A percentile compares a stretch with the other conserved stretches of the same genome.
phyloP scores from a whole-genome alignment of 2,329 filamentous ascomycete genomes.

The Chrysoporthe austroafricana region DNA sequence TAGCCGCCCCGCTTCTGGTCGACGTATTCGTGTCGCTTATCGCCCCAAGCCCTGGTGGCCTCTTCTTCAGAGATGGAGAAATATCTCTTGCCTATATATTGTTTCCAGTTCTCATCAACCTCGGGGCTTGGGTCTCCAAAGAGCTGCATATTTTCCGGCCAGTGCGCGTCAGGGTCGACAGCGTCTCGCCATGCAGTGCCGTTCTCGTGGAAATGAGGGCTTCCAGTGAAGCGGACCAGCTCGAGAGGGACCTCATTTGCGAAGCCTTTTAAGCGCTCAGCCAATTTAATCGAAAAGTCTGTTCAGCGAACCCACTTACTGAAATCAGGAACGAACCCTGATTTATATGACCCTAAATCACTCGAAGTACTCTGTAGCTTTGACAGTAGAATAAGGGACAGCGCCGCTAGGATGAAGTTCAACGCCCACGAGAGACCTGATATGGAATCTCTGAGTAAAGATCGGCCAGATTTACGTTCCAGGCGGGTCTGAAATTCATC shows the following conservation, averaged over 20 bases:
- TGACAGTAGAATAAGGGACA: conserved; percentile 5
- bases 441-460: neutral
- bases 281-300: neutral
- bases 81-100: conserved; percentile 19
- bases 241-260: neutral
- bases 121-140: conserved; percentile 13
- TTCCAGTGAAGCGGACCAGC: conserved; percentile 14
- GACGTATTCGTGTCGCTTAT: conserved; percentile 18
- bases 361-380: neutral
- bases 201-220: conserved; percentile 17
- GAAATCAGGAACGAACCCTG: conserved; percentile 8
- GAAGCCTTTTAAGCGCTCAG: neutral
- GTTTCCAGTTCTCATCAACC: conserved; percentile 15
- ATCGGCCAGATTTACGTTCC: neutral
- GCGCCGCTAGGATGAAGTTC: neutral
- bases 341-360: conserved; percentile 10
- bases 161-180: conserved; percentile 1
- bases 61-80: conserved; percentile 18
- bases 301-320: neutral
- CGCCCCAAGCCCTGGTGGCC: conserved; percentile 17
- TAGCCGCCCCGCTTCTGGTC: conserved; percentile 17
- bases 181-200: conserved; percentile 13
- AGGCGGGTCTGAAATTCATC: neutral
- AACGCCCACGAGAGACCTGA: neutral
- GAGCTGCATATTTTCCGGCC: conserved; percentile 13